phyloP scores from a whole-genome alignment of 2,329 filamentous ascomycete genomes.

The Colletotrichum scovillei region DNA sequence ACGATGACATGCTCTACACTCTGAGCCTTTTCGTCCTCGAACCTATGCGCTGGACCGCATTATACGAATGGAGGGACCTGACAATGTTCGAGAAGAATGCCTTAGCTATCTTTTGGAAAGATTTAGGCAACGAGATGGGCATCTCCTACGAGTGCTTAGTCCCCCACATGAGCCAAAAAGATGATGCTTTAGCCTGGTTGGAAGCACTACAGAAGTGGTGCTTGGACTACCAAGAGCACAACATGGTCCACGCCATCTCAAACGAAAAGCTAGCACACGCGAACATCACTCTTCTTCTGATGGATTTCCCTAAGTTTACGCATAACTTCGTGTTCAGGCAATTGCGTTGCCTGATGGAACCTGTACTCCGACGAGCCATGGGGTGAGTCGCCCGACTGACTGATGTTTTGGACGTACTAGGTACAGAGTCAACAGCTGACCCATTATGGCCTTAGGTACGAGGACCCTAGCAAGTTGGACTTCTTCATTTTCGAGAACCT shows the following conservation, averaged over 20 bases:
- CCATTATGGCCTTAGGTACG: background rate
- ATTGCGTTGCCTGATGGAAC: slow-evolving; percentile 20
- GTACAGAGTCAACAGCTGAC: background rate
- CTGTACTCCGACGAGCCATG: slow-evolving; percentile 10
- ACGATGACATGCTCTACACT: slow-evolving; percentile 74
- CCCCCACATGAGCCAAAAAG: slow-evolving; percentile 51
- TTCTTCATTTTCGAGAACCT: slow-evolving; percentile 34
- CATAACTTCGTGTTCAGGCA: slow-evolving; percentile 16
- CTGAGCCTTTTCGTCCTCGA: slow-evolving; percentile 69
- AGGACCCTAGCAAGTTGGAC: slow-evolving; percentile 7
- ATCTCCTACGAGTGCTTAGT: slow-evolving; percentile 59
- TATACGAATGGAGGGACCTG: slow-evolving; percentile 68
- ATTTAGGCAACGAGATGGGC: slow-evolving; percentile 65
- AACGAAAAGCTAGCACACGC: slow-evolving; percentile 24
- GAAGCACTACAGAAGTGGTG: slow-evolving; percentile 63
- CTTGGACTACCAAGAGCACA: slow-evolving; percentile 57
- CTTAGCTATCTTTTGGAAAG: slow-evolving; percentile 68
- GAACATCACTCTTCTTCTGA: slow-evolving; percentile 3
- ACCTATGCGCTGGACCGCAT: slow-evolving; percentile 62
- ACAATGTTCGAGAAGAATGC: slow-evolving; percentile 67
- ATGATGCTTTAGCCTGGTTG: slow-evolving; percentile 63
- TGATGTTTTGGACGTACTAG: too few relatives aligned
- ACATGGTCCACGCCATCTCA: slow-evolving; percentile 53
- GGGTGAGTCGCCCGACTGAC: background rate
- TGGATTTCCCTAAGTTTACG: slow-evolving; percentile 11